Evolutionary conservation across 192 early-diverging fungal species (phyloP), one percentile per base, ranked within the genome.

Genomic region (Haplosporangium gracile): DNA sequence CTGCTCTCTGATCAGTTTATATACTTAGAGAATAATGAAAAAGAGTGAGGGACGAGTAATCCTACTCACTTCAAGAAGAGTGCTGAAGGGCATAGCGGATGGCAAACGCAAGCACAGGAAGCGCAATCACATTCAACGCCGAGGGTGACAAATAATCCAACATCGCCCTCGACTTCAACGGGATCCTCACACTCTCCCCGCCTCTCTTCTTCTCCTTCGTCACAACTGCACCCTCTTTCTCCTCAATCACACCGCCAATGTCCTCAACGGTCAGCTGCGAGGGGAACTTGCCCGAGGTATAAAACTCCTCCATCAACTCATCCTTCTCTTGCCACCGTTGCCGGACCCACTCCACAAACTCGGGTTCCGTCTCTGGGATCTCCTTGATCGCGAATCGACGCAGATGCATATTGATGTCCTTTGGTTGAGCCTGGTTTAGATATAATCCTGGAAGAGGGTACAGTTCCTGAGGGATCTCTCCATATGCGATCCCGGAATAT

Each of bases 261-360:
- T 76, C 69, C 24, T 78, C 84, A 34, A 39, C 18, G n/a, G 71
- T 81, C 75, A 86, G 72, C 32, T 86, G 70, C 1, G 86, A 85
- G 0, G 95, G 93, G 85, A 99, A 96, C 40, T 81, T 80, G 57
- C 96, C 96, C 24, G 91, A 90, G 39, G 90, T 87, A 83, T 98
- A 97, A 89, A 96, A 99, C 65, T 91, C 86, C 22, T 85, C 91
- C 94, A 99, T 92, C 60, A 96, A 86, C 68, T 88, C 86, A 88
- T 99, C 97, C 87, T 99, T 99, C 77, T 97, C 96, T 24, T 89
- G 83, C 92, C 95, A 99, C 60, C 94, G 89, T 20, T 92, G 81
- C 34, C 93, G 90, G 49, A 98, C 85, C 97, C 97, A 99, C 42
- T 90, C 70, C 16, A 91, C 81, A 82, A 97, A 98, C 22, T 88